phyloP scores from a whole-genome alignment of 139 green algal species.

The Chlamydomonas applanata region DNA sequence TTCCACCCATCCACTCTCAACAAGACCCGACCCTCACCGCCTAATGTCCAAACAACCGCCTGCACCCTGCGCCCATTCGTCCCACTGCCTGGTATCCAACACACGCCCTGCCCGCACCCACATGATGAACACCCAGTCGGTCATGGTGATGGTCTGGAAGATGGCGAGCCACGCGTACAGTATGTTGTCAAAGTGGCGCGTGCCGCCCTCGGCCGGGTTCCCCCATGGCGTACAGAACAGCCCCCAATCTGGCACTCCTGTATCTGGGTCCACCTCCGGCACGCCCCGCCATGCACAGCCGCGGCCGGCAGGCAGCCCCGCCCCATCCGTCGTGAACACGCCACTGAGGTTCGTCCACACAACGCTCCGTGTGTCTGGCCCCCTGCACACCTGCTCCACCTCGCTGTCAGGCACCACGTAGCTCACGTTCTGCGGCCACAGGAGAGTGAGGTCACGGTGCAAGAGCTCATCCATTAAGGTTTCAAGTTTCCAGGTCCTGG shows the following conservation, averaged over 20 bases:
- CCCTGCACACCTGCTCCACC: conserved; percentile 28
- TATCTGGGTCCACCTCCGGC: not conserved
- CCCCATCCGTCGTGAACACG: not conserved
- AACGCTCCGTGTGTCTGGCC: conserved; percentile 16
- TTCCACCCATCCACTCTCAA: too few relatives aligned
- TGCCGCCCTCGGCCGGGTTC: conserved; percentile 54
- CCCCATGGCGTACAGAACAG: conserved; percentile 39
- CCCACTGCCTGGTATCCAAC: too few relatives aligned
- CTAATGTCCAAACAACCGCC: too few relatives aligned
- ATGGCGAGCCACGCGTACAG: conserved; percentile 68
- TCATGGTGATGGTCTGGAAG: conserved; percentile 71
- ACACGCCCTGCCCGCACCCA: not conserved
- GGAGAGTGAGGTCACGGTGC: too few relatives aligned
- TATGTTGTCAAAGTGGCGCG: conserved; percentile 77
- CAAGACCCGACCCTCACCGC: too few relatives aligned
- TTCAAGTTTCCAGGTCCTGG: too few relatives aligned
- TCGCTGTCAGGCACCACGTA: conserved; percentile 22
- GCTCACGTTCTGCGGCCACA: conserved; percentile 12
- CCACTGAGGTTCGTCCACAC: conserved; percentile 22
- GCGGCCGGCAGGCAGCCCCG: not conserved
- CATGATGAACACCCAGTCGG: conserved; percentile 29
- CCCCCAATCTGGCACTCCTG: not conserved
- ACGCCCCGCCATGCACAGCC: too few relatives aligned
- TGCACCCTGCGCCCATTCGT: too few relatives aligned
- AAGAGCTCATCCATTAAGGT: too few relatives aligned